A percentile compares a stretch with the other conserved stretches of the same genome.
phyloP scores from a whole-genome alignment of 1,284 basidiomycete genomes.

The Anthracocystis panici-leucophaei region DNA sequence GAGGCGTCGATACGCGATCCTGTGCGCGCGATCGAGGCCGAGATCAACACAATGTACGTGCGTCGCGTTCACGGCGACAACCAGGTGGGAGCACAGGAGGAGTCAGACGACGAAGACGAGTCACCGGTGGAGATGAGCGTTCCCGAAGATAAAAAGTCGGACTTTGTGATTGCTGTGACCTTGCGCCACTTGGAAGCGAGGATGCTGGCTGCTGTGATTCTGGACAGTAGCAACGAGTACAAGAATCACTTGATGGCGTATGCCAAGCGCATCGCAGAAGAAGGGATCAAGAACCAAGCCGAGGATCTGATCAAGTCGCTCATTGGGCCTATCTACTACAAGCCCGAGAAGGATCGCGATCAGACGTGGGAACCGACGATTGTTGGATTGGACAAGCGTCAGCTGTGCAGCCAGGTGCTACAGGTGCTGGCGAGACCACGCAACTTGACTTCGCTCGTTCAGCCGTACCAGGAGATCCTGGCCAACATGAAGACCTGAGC shows the following conservation, averaged over 20 bases:
- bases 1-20: constrained; percentile 54
- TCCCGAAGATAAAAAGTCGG: constrained; percentile 46
- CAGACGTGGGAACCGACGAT: constrained; percentile 43
- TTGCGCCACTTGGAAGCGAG: constrained; percentile 65
- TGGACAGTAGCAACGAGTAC: constrained; percentile 65
- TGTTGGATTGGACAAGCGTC: constrained; percentile 45
- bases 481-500: constrained; percentile 36
- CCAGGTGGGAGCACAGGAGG: constrained; percentile 35
- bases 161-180: constrained; percentile 55
- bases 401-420: constrained; percentile 46
- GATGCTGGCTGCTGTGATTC: constrained; percentile 60
- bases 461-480: constrained; percentile 52
- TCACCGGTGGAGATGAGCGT: constrained; percentile 45
- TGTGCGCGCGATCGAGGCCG: constrained; percentile 57
- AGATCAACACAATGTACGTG: constrained; percentile 60
- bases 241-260: constrained; percentile 54
- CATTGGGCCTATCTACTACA: constrained; percentile 66
- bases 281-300: constrained; percentile 63
- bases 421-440: constrained; percentile 49
- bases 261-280: constrained; percentile 61
- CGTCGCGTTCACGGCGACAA: constrained; percentile 44
- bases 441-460: constrained; percentile 43
- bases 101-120: constrained; percentile 36
- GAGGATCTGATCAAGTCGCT: constrained; percentile 65
- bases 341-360: constrained; percentile 42